phyloP scores from a whole-genome alignment of 2,329 filamentous ascomycete genomes.

The Boeremia lycopersici region DNA sequence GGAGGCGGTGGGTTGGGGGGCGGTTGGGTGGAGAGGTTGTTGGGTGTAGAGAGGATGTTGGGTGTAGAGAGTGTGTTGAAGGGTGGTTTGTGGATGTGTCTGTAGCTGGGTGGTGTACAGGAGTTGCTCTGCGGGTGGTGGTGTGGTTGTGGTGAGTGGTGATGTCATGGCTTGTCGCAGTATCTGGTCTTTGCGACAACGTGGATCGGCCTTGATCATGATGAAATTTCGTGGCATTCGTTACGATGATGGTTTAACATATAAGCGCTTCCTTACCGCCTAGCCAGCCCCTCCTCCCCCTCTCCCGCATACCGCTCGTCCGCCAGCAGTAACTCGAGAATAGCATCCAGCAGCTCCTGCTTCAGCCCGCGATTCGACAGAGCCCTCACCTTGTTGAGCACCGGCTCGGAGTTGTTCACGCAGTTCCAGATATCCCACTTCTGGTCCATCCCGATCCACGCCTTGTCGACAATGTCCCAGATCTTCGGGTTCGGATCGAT shows the following conservation, averaged over 20 bases:
- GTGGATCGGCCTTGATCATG: too few species aligned
- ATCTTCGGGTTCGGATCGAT: slow-evolving; percentile 38
- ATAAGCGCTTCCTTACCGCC: background rate
- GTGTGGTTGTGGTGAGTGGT: background rate
- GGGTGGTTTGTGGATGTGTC: background rate
- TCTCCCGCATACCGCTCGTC: slow-evolving; percentile 39
- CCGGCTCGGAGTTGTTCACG: slow-evolving; percentile 34
- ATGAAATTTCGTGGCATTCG: background rate
- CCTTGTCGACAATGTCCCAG: slow-evolving; percentile 38
- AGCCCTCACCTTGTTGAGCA: slow-evolving; percentile 37
- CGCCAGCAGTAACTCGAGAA: slow-evolving; percentile 44
- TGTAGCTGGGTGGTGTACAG: background rate
- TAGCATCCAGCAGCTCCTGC: slow-evolving; percentile 38
- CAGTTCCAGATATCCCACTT: slow-evolving; percentile 44
- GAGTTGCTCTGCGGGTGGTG: background rate
- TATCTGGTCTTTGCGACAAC: too few species aligned
- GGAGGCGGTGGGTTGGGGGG: background rate
- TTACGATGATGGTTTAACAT: background rate
- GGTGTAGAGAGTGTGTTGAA: background rate
- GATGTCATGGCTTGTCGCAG: background rate
- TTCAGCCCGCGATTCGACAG: slow-evolving; percentile 36
- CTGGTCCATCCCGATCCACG: slow-evolving; percentile 37
- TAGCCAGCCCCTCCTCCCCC: slow-evolving; percentile 1
- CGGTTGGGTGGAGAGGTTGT: background rate
- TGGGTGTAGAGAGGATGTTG: background rate